Evolutionary conservation across 495 filamentous ascomycete species (phyloP).

Genomic region (Podospora pseudoanserina): DNA sequence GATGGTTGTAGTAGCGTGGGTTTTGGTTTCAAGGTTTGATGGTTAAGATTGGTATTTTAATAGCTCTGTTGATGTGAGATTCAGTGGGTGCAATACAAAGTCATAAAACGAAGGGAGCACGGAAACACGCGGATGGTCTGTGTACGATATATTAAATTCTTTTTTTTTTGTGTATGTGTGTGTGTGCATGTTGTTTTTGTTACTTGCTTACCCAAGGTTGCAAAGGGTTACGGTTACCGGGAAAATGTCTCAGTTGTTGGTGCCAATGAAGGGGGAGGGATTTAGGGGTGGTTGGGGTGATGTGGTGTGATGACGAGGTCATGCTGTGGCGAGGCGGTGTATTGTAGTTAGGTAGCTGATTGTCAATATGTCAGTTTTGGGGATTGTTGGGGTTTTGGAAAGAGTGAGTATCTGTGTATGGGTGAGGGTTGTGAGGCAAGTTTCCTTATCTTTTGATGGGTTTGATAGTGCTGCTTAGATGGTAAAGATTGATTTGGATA

Average conservation of each 20-base stretch:
- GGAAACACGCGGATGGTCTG: background rate
- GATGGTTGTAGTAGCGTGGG: too few species aligned
- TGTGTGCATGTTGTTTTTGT: background rate
- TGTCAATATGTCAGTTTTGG: background rate
- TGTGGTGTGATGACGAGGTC: background rate
- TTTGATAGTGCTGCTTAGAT: too few species aligned
- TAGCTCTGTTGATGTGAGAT: background rate
- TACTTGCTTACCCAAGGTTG: background rate
- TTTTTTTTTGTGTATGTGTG: background rate
- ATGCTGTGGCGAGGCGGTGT: background rate
- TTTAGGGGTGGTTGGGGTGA: background rate
- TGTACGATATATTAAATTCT: slow-evolving; percentile 15
- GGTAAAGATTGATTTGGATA: too few species aligned
- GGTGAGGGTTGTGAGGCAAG: too few species aligned
- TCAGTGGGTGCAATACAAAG: background rate
- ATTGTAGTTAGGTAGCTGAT: background rate
- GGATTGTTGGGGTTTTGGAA: background rate
- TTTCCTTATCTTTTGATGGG: too few species aligned
- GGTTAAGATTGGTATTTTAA: too few species aligned
- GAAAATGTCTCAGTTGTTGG: slow-evolving; percentile 24
- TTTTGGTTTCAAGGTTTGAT: too few species aligned
- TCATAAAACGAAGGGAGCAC: background rate
- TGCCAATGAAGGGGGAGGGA: slow-evolving; percentile 7
- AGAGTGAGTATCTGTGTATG: too few species aligned
- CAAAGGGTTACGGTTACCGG: slow-evolving; percentile 1